phyloP scores from a whole-genome alignment of 1,139 yeast genomes.

The Saccharomyces hybrid region DNA sequence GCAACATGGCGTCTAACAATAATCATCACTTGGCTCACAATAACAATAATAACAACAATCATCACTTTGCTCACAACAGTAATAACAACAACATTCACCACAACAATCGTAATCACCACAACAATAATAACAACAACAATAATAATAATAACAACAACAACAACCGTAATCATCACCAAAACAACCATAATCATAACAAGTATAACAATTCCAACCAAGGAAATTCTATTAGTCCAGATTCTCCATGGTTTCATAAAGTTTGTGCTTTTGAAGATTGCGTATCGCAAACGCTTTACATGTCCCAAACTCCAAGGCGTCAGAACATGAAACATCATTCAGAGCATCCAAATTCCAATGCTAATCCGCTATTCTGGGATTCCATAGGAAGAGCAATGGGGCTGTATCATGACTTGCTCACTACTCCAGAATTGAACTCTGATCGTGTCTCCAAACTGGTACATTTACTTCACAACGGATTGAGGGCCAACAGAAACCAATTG shows the following conservation, averaged over 20 bases:
- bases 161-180: conserved; percentile 12
- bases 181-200: conserved; percentile 2
- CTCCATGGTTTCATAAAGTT: conserved; percentile 38
- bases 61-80: conserved; percentile 17
- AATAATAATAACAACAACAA: conserved; percentile 15
- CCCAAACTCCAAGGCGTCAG: conserved; percentile 31
- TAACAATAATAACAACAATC: conserved; percentile 27
- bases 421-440: conserved; percentile 39
- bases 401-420: conserved; percentile 38
- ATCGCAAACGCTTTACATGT: conserved; percentile 34
- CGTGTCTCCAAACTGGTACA: conserved; percentile 42
- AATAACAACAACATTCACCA: conserved; percentile 8
- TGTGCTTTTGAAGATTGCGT: conserved; percentile 44
- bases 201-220: conserved; percentile 17
- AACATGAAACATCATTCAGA: conserved; percentile 23
- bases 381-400: conserved; percentile 36
- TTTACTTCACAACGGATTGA: conserved; percentile 42
- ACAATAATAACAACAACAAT: conserved; percentile 21
- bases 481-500: conserved; percentile 44
- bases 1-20: conserved; percentile 3
- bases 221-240: conserved; percentile 29
- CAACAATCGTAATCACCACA: conserved; percentile 34
- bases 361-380: conserved; percentile 26
- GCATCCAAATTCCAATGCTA: conserved; percentile 25
- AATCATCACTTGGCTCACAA: neutral